These are phyloP conservation scores for Amoeboaphelidium protococcarum DNA, from an alignment of 371 early-diverging fungal species.

Conservation along the genomic window DNA sequence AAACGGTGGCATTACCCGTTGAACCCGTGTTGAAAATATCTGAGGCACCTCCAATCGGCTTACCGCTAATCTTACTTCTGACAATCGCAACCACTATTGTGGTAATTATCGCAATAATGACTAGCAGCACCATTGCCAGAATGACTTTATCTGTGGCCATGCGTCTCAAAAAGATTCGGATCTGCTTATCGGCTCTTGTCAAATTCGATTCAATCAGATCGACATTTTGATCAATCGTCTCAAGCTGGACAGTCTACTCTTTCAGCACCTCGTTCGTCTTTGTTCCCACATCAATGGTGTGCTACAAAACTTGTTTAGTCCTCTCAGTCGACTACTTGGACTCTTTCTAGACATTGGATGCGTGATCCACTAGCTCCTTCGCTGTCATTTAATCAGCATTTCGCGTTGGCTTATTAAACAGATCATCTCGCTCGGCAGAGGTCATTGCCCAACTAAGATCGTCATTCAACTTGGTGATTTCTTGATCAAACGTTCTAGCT, in stretches of 20 bases:
- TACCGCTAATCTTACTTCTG: background rate
- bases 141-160: constrained; percentile 26
- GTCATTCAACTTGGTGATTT: constrained; percentile 16
- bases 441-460: constrained; percentile 10
- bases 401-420: background rate
- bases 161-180: constrained; percentile 11
- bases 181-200: constrained; percentile 24
- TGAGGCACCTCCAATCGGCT: too few relatives aligned
- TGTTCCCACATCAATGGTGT: constrained; percentile 21
- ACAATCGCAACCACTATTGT: constrained; percentile 13
- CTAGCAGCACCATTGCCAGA: constrained; percentile 19
- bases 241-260: constrained; percentile 21
- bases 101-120: constrained; percentile 17
- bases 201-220: constrained; percentile 22
- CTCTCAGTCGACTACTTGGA: constrained; percentile 14
- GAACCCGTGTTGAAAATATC: too few relatives aligned
- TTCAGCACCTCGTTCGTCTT: constrained; percentile 15
- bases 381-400: constrained; percentile 19
- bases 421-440: constrained; percentile 4
- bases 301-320: constrained; percentile 14
- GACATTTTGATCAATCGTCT: constrained; percentile 17
- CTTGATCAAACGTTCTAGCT: constrained; percentile 13
- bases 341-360: constrained; percentile 17
- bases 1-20: too few relatives aligned
- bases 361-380: constrained; percentile 18